These are phyloP conservation scores for Penicillium simplicissimum DNA, from an alignment of 495 filamentous ascomycete genomes.

Conservation along the genomic window DNA sequence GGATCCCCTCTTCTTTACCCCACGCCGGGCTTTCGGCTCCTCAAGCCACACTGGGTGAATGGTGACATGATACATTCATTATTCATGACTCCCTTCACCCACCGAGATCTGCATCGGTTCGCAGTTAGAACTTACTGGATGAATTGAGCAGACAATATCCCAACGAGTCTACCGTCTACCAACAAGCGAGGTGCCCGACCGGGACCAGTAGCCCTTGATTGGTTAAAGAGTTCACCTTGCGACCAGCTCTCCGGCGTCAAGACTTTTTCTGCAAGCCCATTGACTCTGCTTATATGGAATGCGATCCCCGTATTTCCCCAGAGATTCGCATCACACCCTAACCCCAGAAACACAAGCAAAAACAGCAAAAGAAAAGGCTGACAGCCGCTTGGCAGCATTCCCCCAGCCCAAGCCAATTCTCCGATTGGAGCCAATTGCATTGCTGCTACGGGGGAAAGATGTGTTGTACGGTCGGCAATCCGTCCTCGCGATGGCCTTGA, in stretches of 20 bases:
- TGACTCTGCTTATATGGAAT: not conserved
- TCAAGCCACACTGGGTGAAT: constrained; percentile 1
- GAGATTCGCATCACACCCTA: not conserved
- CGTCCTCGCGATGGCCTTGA: not conserved
- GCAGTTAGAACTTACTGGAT: no score
- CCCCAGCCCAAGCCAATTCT: not conserved
- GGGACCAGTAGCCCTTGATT: not conserved
- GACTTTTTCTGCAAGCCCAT: not conserved
- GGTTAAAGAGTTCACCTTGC: not conserved
- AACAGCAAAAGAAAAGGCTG: not conserved
- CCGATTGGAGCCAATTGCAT: not conserved
- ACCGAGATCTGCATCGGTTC: no score
- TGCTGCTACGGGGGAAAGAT: not conserved
- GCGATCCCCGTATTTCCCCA: not conserved
- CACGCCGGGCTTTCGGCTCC: not conserved
- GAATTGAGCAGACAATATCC: no score
- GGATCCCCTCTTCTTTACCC: constrained; percentile 1
- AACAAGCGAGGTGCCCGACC: not conserved
- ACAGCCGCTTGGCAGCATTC: constrained; percentile 2
- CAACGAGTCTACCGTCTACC: no score
- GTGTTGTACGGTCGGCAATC: not conserved
- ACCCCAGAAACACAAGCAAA: not conserved
- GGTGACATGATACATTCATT: not conserved
- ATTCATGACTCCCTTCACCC: no score
- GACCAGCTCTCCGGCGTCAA: no score